These are phyloP conservation scores for Xylaria sp. DNA, from an alignment of 2,329 filamentous ascomycete species.

Conservation along the genomic window DNA sequence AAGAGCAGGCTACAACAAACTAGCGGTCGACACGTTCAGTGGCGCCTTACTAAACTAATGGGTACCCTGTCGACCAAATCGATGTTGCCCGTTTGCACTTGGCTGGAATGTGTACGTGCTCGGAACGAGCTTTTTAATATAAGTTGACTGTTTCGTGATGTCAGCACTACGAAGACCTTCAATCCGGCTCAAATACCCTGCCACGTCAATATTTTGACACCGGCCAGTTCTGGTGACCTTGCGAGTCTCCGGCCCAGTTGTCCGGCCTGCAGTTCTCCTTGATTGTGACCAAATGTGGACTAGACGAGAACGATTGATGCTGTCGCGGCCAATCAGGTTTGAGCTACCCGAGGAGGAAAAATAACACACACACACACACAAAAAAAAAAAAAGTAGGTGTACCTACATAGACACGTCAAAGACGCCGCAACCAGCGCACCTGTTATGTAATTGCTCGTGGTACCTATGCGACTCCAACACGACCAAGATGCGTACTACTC, in stretches of 20 bases:
- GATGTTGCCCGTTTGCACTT: slow-evolving; percentile 25
- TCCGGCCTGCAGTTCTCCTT: slow-evolving; percentile 41
- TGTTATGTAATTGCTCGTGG: slow-evolving; percentile 39
- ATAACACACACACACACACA: slow-evolving; percentile 26
- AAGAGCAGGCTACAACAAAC: slow-evolving; percentile 21
- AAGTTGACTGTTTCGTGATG: slow-evolving; percentile 33
- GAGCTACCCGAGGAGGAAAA: slow-evolving; percentile 13
- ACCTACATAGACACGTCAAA: slow-evolving; percentile 37
- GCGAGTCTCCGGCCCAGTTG: slow-evolving; percentile 36
- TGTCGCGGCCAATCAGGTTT: slow-evolving; percentile 36
- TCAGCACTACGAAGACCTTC: slow-evolving; percentile 28
- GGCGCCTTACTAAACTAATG: slow-evolving; percentile 28
- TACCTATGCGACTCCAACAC: slow-evolving; percentile 40
- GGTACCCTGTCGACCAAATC: slow-evolving; percentile 23
- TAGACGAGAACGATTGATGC: slow-evolving; percentile 32
- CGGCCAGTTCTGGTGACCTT: slow-evolving; percentile 37
- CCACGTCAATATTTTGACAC: slow-evolving; percentile 42
- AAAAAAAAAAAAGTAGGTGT: slow-evolving; percentile 28
- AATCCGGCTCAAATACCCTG: slow-evolving; percentile 29
- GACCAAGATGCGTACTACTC: slow-evolving; percentile 31
- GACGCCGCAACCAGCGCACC: slow-evolving; percentile 41
- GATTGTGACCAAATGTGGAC: slow-evolving; percentile 36
- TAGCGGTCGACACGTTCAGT: slow-evolving; percentile 35
- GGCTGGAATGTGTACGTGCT: slow-evolving; percentile 19
- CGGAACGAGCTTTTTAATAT: slow-evolving; percentile 20